Evolutionary conservation across 768 basidiomycete genomes (phyloP), one percentile per base, ranked within the genome.

Genomic region (Macrolepiota albuminosa): DNA sequence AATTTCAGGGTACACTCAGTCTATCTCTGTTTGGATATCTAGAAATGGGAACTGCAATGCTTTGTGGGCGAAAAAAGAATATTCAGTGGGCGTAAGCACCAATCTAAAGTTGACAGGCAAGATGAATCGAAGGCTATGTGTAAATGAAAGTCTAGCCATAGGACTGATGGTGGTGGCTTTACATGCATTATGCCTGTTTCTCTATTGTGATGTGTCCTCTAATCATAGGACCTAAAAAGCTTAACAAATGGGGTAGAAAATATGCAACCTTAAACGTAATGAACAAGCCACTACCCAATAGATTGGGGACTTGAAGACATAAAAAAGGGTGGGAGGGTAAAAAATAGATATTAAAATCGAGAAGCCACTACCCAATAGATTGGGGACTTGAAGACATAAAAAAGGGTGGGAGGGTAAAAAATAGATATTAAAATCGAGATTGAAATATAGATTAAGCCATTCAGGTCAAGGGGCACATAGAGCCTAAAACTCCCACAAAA

Each of bases 351-450:
- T 64, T 57, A 59, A 57, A 59, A 60, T 3, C 26, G 40, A 26
- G 42, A 31, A 24, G n/a, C 3, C 21, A 33, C 34, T 18, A n/a
- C 2, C 6, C 18, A 42, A 2, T 6, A 40, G 39, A 56, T 47
- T 47, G n/a, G n/a, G 16, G 54, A 36, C 34, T 58, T 52, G 42
- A 13, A 21, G 48, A 61, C 14, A 59, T 43, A 56, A 54, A 50
- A 55, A 55, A 47, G 14, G 36, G 46, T 46, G 40, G 31, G 46
- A 59, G 31, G 49, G 37, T 40, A 53, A 61, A 39, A 46, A 51
- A 26, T 56, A 53, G 11, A 53, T 59, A 63, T 64, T 58, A 59
- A 60, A 59, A 60, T 3, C 26, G 40, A 26, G 33, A 49, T 49
- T 51, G 45, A 9, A 49, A 24, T 56, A 59, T 54, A 57, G 33